These are phyloP conservation scores for Andrographis paniculata DNA, from an alignment of 305 asterid species.

Conservation along the genomic window DNA sequence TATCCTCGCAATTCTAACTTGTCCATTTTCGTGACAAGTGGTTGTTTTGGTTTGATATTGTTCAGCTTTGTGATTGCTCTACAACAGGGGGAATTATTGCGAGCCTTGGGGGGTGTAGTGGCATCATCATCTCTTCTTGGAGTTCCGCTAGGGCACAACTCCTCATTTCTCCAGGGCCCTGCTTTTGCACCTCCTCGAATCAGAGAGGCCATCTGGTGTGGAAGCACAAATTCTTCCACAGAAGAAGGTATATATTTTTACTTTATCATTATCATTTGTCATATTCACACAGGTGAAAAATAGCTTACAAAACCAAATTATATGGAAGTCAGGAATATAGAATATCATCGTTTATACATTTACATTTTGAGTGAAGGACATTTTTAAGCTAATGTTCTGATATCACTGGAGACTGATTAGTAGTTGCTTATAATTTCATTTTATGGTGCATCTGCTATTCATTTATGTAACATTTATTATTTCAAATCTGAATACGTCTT, in stretches of 20 bases:
- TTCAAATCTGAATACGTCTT: too few relatives aligned
- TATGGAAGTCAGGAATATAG: too few relatives aligned
- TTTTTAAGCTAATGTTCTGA: too few relatives aligned
- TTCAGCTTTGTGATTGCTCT: constrained; percentile 1
- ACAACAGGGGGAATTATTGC: constrained; percentile 74
- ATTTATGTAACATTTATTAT: too few relatives aligned
- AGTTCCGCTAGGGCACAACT: constrained; percentile 95
- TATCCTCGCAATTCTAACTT: background rate
- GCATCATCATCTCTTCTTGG: constrained; percentile 92
- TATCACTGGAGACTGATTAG: too few relatives aligned
- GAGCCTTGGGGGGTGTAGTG: constrained; percentile 80
- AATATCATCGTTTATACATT: too few relatives aligned
- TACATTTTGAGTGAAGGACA: too few relatives aligned
- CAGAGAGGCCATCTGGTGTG: constrained; percentile 99
- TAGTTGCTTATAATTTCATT: too few relatives aligned
- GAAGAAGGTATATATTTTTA: constrained; percentile 62
- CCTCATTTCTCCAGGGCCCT: constrained; percentile 98
- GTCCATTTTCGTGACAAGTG: constrained; percentile 8
- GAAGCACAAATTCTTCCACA: constrained; percentile 91
- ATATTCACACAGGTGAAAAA: too few relatives aligned
- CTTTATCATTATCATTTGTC: background rate
- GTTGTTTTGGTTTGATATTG: constrained; percentile 14
- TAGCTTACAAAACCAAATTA: too few relatives aligned
- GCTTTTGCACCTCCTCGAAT: constrained; percentile 99
- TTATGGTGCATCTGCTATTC: too few relatives aligned